Evolutionary conservation across 2,329 filamentous ascomycete genomes (phyloP), one percentile per base, ranked within the genome.

Genomic region (Xylaria sp.): DNA sequence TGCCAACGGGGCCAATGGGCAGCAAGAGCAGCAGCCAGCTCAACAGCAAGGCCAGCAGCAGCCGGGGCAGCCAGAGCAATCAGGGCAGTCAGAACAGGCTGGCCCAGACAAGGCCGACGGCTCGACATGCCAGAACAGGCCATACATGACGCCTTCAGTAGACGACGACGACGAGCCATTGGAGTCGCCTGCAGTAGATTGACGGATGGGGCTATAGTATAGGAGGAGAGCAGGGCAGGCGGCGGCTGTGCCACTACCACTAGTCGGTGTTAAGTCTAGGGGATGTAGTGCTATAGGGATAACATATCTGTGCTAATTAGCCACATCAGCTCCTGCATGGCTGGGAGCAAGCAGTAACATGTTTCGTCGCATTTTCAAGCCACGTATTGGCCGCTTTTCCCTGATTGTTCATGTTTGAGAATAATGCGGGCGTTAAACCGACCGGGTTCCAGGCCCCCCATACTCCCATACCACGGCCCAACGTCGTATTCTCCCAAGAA

Each of bases 181-280:
- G 48, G 71, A 75, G 53, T 70, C 72, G 25, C 74, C 72, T 8
- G 69, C 74, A 35, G 73, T 76, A n/a, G 74, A 76, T 59, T 77
- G 61, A 65, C 5, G 76, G 63, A 63, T 8, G 37, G 37, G 32
- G 13, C 47, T 47, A 35, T 21, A 53, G 54, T 5, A 13, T n/a
- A n/a, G 40, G 16, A n/a, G 18, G 13, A 42, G 40, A 10, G 32
- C 32, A 35, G 32, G 32, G 32, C 32, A 35, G 32, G 8, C 29
- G 32, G 8, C 29, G 29, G 29, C 29, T 32, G 29, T 9, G 29
- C 29, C 29, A 32, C 9, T 8, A 32, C 5, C 9, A 10, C 32
- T n/a, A 35, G 32, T 35, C 32, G 32, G 32, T 44, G 40, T 44
- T 44, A 44, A 44, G 40, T n/a, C 40, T 53, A 29, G 23, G n/a